Conservation (phyloP, 129 eudicot genomes). For the Lactuca saligna region DNA sequence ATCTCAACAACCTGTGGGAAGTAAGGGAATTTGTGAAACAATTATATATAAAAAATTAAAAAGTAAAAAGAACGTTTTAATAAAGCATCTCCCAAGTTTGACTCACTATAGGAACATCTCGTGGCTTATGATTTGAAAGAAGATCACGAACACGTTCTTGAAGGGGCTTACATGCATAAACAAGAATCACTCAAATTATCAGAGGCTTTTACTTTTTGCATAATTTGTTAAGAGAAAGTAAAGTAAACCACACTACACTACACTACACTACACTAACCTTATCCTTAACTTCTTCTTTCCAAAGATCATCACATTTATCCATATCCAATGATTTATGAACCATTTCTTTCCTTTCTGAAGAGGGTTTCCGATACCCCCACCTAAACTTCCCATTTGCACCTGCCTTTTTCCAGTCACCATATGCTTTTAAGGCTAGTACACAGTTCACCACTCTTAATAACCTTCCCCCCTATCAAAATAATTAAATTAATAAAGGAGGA, state of each 20-base stretch:
- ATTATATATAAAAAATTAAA: not conserved
- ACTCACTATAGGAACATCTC: slow-evolving; percentile 70
- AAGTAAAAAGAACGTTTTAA: not conserved
- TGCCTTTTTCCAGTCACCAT: slow-evolving; percentile 66
- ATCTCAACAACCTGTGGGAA: slow-evolving; percentile 60
- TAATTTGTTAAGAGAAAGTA: not conserved
- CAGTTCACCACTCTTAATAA: slow-evolving; percentile 69
- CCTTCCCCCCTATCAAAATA: slow-evolving; percentile 60
- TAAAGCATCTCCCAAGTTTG: not conserved
- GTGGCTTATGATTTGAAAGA: slow-evolving; percentile 62
- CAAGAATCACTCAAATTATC: slow-evolving; percentile 24
- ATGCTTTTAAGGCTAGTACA: slow-evolving; percentile 74
- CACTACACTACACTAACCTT: slow-evolving; percentile 34
- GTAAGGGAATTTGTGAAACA: slow-evolving; percentile 8
- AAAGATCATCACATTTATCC: slow-evolving; percentile 34
- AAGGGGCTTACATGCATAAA: slow-evolving; percentile 36
- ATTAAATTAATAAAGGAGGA: not conserved
- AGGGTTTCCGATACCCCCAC: slow-evolving; percentile 55
- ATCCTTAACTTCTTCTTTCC: slow-evolving; percentile 41
- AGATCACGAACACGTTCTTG: slow-evolving; percentile 57
- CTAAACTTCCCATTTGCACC: slow-evolving; percentile 59
- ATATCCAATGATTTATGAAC: slow-evolving; percentile 52
- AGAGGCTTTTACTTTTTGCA: slow-evolving; percentile 13
- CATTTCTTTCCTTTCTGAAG: slow-evolving; percentile 46
- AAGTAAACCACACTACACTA: slow-evolving; percentile 20